These are phyloP conservation scores for Alternaria ventricosa DNA, from an alignment of 2,329 filamentous ascomycete genomes.

Conservation along the genomic window DNA sequence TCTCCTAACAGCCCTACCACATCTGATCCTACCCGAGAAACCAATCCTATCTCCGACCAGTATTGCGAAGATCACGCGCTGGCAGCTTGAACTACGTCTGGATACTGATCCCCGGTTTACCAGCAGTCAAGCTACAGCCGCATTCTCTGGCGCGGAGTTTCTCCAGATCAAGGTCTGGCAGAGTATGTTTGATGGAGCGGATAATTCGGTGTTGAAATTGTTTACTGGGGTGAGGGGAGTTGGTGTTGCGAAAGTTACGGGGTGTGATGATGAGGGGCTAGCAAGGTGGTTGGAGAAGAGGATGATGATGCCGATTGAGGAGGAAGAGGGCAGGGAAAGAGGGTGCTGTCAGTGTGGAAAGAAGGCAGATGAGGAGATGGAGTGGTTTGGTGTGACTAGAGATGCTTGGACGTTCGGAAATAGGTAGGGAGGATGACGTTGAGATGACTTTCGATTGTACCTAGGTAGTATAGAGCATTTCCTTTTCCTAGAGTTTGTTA, in stretches of 20 bases:
- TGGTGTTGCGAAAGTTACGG: conserved; percentile 50
- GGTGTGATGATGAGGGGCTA: conserved; percentile 51
- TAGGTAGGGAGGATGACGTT: conserved; percentile 5
- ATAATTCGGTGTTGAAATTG: conserved; percentile 51
- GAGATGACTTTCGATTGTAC: neutral
- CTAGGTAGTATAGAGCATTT: neutral
- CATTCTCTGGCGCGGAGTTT: conserved; percentile 55
- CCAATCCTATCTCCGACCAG: conserved; percentile 45
- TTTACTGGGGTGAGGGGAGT: conserved; percentile 58
- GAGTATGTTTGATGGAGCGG: conserved; percentile 45
- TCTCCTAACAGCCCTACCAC: conserved; percentile 55
- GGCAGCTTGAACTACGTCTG: conserved; percentile 55
- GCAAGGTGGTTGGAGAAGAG: conserved; percentile 54
- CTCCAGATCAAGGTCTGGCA: conserved; percentile 60
- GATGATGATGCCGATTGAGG: conserved; percentile 50
- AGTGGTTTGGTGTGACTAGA: conserved; percentile 20
- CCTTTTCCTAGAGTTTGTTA: neutral
- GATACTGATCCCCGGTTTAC: conserved; percentile 59
- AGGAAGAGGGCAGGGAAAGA: conserved; percentile 36
- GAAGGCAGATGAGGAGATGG: conserved; percentile 14
- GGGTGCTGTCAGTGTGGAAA: conserved; percentile 24
- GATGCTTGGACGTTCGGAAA: conserved; percentile 34
- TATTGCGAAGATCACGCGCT: conserved; percentile 50
- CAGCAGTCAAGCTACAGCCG: conserved; percentile 45
- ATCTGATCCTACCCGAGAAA: conserved; percentile 45